A percentile compares a stretch with the other conserved stretches of the same genome.
Evolutionary conservation across 495 filamentous ascomycete genomes (phyloP).

Genomic region (Hypoxylon intermedium): DNA sequence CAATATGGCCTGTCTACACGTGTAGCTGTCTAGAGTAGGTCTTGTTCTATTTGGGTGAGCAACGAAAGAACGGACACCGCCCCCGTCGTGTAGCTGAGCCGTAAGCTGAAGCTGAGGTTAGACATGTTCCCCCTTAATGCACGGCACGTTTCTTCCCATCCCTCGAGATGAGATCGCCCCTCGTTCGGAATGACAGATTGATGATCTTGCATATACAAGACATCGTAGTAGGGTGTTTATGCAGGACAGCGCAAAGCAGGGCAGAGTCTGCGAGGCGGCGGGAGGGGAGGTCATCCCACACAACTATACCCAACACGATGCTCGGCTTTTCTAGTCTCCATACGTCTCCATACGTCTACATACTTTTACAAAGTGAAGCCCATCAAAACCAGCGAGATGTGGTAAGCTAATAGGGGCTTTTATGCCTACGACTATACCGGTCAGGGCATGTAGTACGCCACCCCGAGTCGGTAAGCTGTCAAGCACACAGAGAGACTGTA

Average conservation of each 20-base stretch:
- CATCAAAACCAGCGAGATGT: constrained; percentile 12
- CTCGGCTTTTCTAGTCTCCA: constrained; percentile 10
- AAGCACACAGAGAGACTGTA: not conserved
- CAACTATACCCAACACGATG: constrained; percentile 14
- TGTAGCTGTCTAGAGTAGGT: not conserved
- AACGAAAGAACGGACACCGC: constrained; percentile 1
- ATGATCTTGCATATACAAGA: not conserved
- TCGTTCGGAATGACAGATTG: constrained; percentile 16
- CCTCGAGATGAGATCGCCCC: constrained; percentile 6
- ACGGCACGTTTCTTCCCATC: constrained; percentile 1
- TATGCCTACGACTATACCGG: constrained; percentile 17
- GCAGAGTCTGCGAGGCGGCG: constrained; percentile 7
- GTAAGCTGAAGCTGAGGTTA: constrained; percentile 30
- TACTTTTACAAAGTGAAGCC: too few relatives aligned
- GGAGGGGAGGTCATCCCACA: constrained; percentile 23
- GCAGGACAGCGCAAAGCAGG: constrained; percentile 19
- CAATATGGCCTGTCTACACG: not conserved
- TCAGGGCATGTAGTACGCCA: constrained; percentile 8
- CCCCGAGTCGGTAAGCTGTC: not conserved
- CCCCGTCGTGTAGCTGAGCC: constrained; percentile 15
- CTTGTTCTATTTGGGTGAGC: not conserved
- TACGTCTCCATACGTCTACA: not conserved
- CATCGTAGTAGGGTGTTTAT: not conserved
- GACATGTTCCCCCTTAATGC: constrained; percentile 12
- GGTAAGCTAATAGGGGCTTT: constrained; percentile 14